These are phyloP conservation scores for Penicillium bialowiezense DNA, from an alignment of 495 filamentous ascomycete genomes.

Conservation along the genomic window DNA sequence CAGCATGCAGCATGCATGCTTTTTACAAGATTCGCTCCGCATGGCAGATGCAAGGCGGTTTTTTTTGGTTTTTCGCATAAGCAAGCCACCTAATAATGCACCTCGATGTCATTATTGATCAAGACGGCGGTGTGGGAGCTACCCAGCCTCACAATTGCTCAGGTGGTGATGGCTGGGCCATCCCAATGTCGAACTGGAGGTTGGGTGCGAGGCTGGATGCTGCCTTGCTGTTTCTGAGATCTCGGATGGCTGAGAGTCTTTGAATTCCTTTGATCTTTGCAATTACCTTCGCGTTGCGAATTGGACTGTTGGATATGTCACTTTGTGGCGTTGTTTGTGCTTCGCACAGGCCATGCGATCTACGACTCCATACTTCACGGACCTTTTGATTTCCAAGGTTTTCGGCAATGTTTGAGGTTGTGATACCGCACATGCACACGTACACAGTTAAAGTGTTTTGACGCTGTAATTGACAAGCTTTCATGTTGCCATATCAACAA, in stretches of 20 bases:
- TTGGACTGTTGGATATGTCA: conserved; percentile 16
- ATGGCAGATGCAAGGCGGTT: conserved; percentile 12
- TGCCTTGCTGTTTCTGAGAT: neutral
- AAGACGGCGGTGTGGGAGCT: no score
- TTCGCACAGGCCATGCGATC: conserved; percentile 22
- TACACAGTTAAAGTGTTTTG: no score
- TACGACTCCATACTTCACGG: conserved; percentile 5
- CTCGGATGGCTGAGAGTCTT: no score
- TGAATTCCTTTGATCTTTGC: no score
- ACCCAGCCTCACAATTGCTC: neutral
- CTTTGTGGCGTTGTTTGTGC: conserved; percentile 18
- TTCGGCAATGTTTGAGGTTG: neutral
- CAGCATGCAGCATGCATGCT: neutral
- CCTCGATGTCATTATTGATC: neutral
- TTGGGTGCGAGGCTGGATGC: conserved; percentile 1
- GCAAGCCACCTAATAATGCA: neutral
- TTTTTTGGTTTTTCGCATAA: neutral
- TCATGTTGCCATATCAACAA: conserved; percentile 22
- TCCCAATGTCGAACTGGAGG: neutral
- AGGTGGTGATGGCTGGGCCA: conserved; percentile 3
- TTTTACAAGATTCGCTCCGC: neutral
- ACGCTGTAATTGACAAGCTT: neutral
- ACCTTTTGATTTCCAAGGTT: conserved; percentile 9
- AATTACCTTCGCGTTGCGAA: neutral
- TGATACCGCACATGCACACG: conserved; percentile 18